phyloP scores from a whole-genome alignment of 306 rosid genomes.

The Trifolium fragiferum region DNA sequence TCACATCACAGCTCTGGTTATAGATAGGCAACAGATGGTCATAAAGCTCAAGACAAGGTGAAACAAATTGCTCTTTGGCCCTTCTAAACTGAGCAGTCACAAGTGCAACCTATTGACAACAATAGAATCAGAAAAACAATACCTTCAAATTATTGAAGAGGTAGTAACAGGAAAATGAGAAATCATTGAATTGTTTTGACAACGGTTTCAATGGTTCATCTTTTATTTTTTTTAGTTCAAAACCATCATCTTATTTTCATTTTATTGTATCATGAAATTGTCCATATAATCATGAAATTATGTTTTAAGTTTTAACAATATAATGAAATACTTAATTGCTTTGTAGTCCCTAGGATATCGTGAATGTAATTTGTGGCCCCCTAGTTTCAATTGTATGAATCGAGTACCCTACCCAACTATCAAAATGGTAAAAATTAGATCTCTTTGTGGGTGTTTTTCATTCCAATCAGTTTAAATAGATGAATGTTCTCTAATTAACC shows the following conservation, averaged over 20 bases:
- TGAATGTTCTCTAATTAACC: neutral
- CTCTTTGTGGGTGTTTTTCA: neutral
- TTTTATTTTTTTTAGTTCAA: neutral
- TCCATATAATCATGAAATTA: neutral
- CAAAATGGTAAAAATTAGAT: neutral
- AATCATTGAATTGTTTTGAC: neutral
- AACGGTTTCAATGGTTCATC: neutral
- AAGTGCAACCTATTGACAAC: slow-evolving; percentile 67
- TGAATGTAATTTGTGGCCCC: neutral
- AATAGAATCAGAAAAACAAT: slow-evolving; percentile 27
- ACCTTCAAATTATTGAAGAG: neutral
- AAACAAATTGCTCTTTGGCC: slow-evolving; percentile 66
- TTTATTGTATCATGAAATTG: neutral
- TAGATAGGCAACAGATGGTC: slow-evolving; percentile 58
- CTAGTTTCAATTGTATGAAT: neutral
- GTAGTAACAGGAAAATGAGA: neutral
- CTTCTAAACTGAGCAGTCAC: slow-evolving; percentile 80
- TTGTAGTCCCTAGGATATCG: neutral
- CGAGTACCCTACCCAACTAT: neutral
- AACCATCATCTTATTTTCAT: neutral
- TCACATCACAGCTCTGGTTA: slow-evolving; percentile 50
- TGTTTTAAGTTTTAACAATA: neutral
- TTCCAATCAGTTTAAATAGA: neutral
- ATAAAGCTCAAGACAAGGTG: slow-evolving; percentile 62
- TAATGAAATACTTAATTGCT: neutral